Evolutionary conservation across 208 protist genomes (phyloP), one percentile per base, ranked within the genome.

Genomic region (Angomonas deanei): DNA sequence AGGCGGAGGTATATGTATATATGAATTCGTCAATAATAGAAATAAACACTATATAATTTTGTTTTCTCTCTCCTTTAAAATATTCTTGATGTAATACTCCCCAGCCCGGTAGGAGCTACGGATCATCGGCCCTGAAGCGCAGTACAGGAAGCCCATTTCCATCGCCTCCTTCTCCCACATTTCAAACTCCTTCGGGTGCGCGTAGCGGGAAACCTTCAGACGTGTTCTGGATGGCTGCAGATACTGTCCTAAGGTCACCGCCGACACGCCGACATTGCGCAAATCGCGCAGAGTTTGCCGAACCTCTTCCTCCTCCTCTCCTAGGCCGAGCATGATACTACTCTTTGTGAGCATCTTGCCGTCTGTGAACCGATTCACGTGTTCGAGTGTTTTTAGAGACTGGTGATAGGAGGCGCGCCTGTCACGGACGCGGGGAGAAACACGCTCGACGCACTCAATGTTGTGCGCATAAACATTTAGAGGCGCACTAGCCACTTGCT

Each of bases 391-490:
- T 6, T 76, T 63, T 13, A 99, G 75, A 0, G 95, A 98, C 83
- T 99, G 97, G 54, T 62, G 46, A 71, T 99, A 99, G 17, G 91
- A 82, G 3, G 98, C 98, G 2, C 97, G 84, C 8, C 91, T 74
- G 73, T 99, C 97, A 10, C 97, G 83, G 31, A 99, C 97, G 34
- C 85, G 82, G 3, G 87, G 76, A 4, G 91, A 92, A 55, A 95
- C 79, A 23, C 89, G 82, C 78, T 98, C 95, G 6, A 98, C 95
- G 53, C 94, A 98, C 81, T 99, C 98, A 64, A 99, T 96, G 78
- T 99, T 99, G 85, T 99, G 98, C 17, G 98, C 98, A 74, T 97
- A 99, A 17, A 99, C 97, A 65, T 97, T 97, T 23, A 99, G 82
- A 3, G 97, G 97, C 34, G 90, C 88, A 3, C 33, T 39, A 24